Evolutionary conservation across 495 filamentous ascomycete genomes (phyloP).

Genomic region (Bryoglossum gracile): DNA sequence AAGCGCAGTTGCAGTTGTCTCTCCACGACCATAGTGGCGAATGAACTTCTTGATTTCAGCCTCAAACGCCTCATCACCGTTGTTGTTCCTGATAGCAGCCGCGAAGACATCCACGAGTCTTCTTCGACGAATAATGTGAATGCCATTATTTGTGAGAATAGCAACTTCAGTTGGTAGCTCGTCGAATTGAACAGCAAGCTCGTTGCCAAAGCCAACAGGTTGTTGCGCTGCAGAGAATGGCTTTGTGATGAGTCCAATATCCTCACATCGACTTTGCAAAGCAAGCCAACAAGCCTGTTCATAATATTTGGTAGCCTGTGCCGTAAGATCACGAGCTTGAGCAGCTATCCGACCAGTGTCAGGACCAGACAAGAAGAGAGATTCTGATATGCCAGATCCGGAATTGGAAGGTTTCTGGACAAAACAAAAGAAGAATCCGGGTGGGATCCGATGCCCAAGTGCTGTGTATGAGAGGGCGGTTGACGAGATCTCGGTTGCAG

Average conservation of each 20-base stretch:
- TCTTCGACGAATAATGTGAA: slow-evolving; percentile 75
- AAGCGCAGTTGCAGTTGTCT: slow-evolving; percentile 82
- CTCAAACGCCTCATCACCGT: slow-evolving; percentile 72
- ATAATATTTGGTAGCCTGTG: slow-evolving; percentile 41
- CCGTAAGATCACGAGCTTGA: slow-evolving; percentile 44
- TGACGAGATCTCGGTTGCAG: slow-evolving; percentile 35
- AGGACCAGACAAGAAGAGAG: slow-evolving; percentile 77
- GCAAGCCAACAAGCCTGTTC: slow-evolving; percentile 73
- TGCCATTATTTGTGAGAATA: slow-evolving; percentile 80
- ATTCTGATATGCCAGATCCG: slow-evolving; percentile 51
- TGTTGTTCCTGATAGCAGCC: slow-evolving; percentile 60
- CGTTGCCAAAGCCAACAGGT: slow-evolving; percentile 86
- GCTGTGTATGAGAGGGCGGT: slow-evolving; percentile 45
- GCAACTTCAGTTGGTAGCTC: slow-evolving; percentile 72
- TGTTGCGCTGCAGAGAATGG: slow-evolving; percentile 59
- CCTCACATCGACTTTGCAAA: slow-evolving; percentile 62
- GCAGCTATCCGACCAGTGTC: slow-evolving; percentile 73
- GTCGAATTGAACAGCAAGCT: slow-evolving; percentile 90
- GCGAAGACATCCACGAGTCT: slow-evolving; percentile 92
- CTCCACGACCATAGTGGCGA: slow-evolving; percentile 70
- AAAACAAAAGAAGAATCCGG: slow-evolving; percentile 86
- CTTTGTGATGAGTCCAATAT: slow-evolving; percentile 64
- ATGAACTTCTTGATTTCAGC: slow-evolving; percentile 76
- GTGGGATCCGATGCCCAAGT: slow-evolving; percentile 62
- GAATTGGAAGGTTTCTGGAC: slow-evolving; percentile 45